phyloP scores from a whole-genome alignment of 176 grass and related monocot genomes.

The Elymus sibiricus region DNA sequence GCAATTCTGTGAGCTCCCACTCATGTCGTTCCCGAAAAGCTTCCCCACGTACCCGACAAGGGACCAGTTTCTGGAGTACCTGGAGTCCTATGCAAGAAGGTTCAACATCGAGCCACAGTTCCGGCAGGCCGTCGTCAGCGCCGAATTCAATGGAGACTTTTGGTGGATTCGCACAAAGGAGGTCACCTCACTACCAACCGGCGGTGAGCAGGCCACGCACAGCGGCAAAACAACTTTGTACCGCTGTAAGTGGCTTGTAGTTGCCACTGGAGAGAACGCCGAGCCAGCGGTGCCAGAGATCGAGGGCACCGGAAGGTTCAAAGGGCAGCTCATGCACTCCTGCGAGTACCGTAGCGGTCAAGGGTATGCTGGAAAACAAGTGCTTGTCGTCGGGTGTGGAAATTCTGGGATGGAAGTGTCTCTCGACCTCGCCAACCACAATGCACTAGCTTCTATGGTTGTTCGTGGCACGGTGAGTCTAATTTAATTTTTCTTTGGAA shows the following conservation, averaged over 20 bases:
- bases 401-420: constrained; percentile 91
- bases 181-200: background rate
- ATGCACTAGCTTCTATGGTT: constrained; percentile 71
- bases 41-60: constrained; percentile 63
- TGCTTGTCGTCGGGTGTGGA: constrained; percentile 82
- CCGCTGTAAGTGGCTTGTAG: constrained; percentile 65
- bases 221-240: constrained; percentile 29
- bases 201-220: background rate
- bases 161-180: constrained; percentile 59
- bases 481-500: background rate
- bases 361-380: constrained; percentile 45
- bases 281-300: constrained; percentile 72
- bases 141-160: constrained; percentile 47
- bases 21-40: constrained; percentile 51
- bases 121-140: constrained; percentile 45
- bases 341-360: constrained; percentile 65
- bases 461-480: constrained; percentile 69
- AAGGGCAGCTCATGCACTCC: constrained; percentile 62
- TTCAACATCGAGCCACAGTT: constrained; percentile 54
- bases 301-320: constrained; percentile 43
- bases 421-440: constrained; percentile 74
- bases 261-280: constrained; percentile 89
- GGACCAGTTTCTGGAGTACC: constrained; percentile 78
- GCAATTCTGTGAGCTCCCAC: constrained; percentile 72
- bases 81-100: constrained; percentile 44